phyloP scores from a whole-genome alignment of 2,329 filamentous ascomycete species.

The Lojkania enalia region DNA sequence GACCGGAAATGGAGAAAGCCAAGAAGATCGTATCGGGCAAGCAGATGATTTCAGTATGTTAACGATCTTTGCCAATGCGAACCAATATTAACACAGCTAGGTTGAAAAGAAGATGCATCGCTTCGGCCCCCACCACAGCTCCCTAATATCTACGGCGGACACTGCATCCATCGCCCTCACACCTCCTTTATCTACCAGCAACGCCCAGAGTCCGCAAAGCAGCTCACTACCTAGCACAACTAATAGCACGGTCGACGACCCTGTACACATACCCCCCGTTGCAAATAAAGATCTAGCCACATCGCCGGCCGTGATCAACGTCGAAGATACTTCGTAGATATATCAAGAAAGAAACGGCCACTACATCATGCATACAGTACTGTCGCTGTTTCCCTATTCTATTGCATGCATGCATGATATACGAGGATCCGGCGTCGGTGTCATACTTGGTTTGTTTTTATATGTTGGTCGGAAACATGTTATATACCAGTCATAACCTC shows the following conservation, averaged over 20 bases:
- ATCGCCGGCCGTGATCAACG: conserved; percentile 20
- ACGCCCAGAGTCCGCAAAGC: conserved; percentile 70
- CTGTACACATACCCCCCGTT: conserved; percentile 33
- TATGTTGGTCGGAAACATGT: conserved; percentile 14
- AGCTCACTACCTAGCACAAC: conserved; percentile 67
- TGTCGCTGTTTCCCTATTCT: conserved; percentile 3
- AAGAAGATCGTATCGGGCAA: conserved; percentile 48
- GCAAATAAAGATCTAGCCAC: conserved; percentile 19
- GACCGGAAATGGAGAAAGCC: conserved; percentile 51
- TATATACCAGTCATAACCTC: conserved; percentile 21
- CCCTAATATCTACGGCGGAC: conserved; percentile 17
- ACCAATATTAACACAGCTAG: conserved; percentile 15
- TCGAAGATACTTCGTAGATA: conserved; percentile 26
- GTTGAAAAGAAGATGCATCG: conserved; percentile 56
- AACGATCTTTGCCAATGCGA: conserved; percentile 5
- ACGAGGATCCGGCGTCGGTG: conserved; percentile 10
- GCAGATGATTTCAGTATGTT: conserved; percentile 47
- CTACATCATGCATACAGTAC: conserved; percentile 8
- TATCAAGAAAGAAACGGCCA: conserved; percentile 15
- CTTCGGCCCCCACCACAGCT: conserved; percentile 32
- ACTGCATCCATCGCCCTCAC: conserved; percentile 57
- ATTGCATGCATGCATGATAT: conserved; percentile 18
- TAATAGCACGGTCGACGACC: conserved; percentile 57
- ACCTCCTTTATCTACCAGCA: conserved; percentile 66
- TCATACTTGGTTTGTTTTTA: neutral